Evolutionary conservation across 192 early-diverging fungal species (phyloP), one percentile per base, ranked within the genome.

Genomic region (Coemansia sp.): DNA sequence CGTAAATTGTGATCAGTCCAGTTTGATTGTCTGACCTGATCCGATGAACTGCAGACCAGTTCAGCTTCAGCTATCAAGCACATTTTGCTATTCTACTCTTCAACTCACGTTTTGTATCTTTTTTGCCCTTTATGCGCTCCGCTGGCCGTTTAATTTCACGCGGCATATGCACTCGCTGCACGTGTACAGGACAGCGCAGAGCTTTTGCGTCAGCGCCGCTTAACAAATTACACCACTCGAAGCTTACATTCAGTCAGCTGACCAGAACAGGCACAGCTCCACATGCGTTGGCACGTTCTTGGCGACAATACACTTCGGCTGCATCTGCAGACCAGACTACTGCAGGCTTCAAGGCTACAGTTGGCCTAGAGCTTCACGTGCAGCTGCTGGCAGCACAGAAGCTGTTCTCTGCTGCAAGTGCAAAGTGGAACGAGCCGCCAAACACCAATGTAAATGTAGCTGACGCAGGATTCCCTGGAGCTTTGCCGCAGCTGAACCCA

Each of bases 321-420:
- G 2, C 53, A 14, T 6, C 7, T 7, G 26, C 1, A 7, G 47
- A 49, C 19, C 47, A 19, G 18, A 9, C 37, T 10, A 38, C 18
- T 58, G 9, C 22, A 19, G 59, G 32, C 2, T 91, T 88, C 85
- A 79, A 88, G 56, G 76, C 88, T 9, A 82, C 91, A 47, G 92
- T 98, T 59, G 95, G 95, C 1, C 82, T 98, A 2, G 95, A 98
- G 78, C 82, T 98, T 18, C 95, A 98, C 60, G 89, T 88, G 13
- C 93, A 95, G 78, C 75, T 98, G 16, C 63, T 80, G 23, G 84
- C 91, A 1, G 64, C 58, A 14, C 82, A 85, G 49, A 98, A 98
- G 66, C 87, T 98, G 37, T 98, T 98, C 68, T 95, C 94, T 38
- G 73, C 88, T 77, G 59, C 59, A 47, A 74, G 61, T 32, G 51